Percentiles rank a stretch among this genome's conserved stretches.
Conservation (phyloP, 1,284 basidiomycete species). For the Ganoderma lingzhi region DNA sequence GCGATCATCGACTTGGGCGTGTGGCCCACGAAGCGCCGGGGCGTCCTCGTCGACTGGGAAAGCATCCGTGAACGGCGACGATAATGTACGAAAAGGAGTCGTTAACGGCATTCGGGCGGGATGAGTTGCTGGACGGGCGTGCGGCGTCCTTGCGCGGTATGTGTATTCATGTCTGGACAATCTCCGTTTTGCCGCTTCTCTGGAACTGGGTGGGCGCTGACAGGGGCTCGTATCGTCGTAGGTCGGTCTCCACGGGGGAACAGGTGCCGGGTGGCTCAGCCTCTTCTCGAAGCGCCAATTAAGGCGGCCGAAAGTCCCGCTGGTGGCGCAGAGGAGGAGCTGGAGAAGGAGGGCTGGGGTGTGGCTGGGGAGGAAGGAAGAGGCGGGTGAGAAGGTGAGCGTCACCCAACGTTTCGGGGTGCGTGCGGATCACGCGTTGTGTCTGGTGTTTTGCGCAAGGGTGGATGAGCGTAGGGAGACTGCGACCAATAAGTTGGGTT, state of each 20-base stretch:
- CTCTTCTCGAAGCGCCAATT: constrained; percentile 55
- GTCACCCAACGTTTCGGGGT: constrained; percentile 8
- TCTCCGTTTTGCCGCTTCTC: constrained; percentile 17
- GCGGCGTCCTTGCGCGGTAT: constrained; percentile 69
- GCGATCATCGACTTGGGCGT: constrained; percentile 71
- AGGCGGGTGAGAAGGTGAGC: constrained; percentile 40
- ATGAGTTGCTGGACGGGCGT: constrained; percentile 76
- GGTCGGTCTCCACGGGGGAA: constrained; percentile 55
- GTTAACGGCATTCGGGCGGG: constrained; percentile 70
- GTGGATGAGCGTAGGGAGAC: not conserved
- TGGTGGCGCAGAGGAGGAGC: constrained; percentile 38
- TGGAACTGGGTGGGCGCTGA: constrained; percentile 8
- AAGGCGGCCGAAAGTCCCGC: constrained; percentile 34
- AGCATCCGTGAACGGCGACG: constrained; percentile 57
- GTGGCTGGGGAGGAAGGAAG: constrained; percentile 39
- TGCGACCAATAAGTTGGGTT: not conserved
- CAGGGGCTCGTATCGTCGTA: constrained; percentile 17
- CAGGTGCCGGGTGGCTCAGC: constrained; percentile 66
- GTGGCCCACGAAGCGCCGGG: constrained; percentile 45
- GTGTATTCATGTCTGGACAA: constrained; percentile 32
- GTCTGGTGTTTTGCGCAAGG: not conserved
- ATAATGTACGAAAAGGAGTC: constrained; percentile 82
- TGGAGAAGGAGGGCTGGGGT: constrained; percentile 42
- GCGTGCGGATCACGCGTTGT: not conserved
- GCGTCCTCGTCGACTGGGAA: constrained; percentile 9